Percentiles rank a stretch among this genome's conserved stretches.
Evolutionary conservation across 2,329 filamentous ascomycete genomes (phyloP).

Genomic region (Achaetomium macrosporum): DNA sequence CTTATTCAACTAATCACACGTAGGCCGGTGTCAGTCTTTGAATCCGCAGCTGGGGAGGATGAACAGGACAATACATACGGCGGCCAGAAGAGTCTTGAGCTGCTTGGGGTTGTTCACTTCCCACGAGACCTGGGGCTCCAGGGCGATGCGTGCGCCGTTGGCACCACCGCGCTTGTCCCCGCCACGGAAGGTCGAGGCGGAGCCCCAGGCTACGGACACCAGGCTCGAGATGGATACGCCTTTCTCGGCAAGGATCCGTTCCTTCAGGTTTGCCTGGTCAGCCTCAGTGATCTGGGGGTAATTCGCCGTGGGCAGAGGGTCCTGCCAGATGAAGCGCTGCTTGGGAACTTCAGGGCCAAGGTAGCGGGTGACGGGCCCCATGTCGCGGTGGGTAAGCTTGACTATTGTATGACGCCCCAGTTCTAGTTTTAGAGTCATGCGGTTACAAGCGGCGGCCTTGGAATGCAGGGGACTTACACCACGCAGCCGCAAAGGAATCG

Average conservation of each 20-base stretch:
- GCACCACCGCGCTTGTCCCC: conserved; percentile 78
- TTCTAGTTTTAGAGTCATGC: not conserved
- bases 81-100: conserved; percentile 46
- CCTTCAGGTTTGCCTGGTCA: conserved; percentile 62
- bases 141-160: conserved; percentile 72
- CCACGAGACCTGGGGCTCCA: conserved; percentile 67
- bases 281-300: conserved; percentile 54
- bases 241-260: conserved; percentile 53
- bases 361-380: conserved; percentile 66
- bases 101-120: conserved; percentile 66
- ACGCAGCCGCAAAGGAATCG: conserved; percentile 65
- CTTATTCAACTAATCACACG: not conserved
- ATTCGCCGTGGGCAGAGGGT: conserved; percentile 58
- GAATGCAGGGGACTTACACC: conserved; percentile 40
- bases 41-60: too few relatives aligned
- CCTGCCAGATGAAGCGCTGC: conserved; percentile 69
- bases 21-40: not conserved
- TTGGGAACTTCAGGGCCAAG: conserved; percentile 67
- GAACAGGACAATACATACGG: not conserved
- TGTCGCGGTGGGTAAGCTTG: conserved; percentile 76
- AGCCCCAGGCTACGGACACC: conserved; percentile 61
- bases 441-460: not conserved
- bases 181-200: conserved; percentile 66
- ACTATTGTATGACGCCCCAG: conserved; percentile 27
- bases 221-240: conserved; percentile 56